Percentiles rank a stretch among this genome's conserved stretches.
These are phyloP conservation scores for Alternaria alternata DNA, from an alignment of 2,329 filamentous ascomycete genomes.

Conservation along the genomic window DNA sequence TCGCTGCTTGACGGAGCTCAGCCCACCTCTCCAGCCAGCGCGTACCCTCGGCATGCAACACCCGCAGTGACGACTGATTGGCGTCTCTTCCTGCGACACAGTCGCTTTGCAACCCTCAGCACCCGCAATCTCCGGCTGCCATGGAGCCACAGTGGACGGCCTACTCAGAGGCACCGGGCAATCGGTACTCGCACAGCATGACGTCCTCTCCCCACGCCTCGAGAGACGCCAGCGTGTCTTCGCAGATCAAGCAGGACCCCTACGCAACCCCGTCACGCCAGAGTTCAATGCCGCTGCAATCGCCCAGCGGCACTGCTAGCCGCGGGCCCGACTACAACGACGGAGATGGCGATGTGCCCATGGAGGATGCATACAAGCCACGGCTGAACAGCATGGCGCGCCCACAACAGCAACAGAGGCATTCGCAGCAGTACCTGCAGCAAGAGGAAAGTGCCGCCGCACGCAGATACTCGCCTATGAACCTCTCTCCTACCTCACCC, in stretches of 20 bases:
- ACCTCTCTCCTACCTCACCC: constrained; percentile 81
- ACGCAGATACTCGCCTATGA: constrained; percentile 96
- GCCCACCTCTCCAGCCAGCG: constrained; percentile 7
- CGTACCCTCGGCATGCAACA: constrained; percentile 48
- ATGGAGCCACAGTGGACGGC: constrained; percentile 53
- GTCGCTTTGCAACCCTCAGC: constrained; percentile 20
- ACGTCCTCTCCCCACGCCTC: constrained; percentile 44
- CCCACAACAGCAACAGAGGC: constrained; percentile 78
- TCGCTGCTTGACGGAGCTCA: background rate
- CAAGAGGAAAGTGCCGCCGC: constrained; percentile 82
- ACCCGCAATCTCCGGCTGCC: constrained; percentile 20
- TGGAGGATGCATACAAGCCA: constrained; percentile 18
- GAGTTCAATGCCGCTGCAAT: constrained; percentile 48
- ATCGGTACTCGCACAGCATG: constrained; percentile 50
- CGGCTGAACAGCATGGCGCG: constrained; percentile 40
- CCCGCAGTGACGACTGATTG: constrained; percentile 40
- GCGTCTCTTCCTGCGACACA: constrained; percentile 46
- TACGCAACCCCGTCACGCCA: constrained; percentile 49
- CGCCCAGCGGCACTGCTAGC: constrained; percentile 41
- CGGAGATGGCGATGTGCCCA: constrained; percentile 43
- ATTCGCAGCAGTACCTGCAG: constrained; percentile 75
- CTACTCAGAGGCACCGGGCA: constrained; percentile 45
- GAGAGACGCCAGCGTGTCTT: constrained; percentile 41
- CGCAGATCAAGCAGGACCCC: constrained; percentile 48
- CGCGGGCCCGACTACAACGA: constrained; percentile 52